Evolutionary conservation across 768 basidiomycete species (phyloP), one percentile per base, ranked within the genome.

Genomic region (Mycena galopus): DNA sequence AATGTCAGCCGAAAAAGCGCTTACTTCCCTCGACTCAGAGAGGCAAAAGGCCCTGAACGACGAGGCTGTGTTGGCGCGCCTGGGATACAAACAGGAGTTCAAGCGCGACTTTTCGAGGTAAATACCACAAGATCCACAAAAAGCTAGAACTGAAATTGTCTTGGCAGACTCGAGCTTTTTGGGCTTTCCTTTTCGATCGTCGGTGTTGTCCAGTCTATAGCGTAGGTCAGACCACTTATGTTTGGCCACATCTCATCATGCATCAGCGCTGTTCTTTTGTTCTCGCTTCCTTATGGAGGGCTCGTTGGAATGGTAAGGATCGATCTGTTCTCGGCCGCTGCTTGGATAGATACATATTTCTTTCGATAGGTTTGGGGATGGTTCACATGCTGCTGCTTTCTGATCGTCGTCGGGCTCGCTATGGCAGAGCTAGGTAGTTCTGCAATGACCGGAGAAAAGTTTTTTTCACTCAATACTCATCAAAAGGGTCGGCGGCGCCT

Each of bases 361-460:
- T n/a, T n/a, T n/a, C n/a, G n/a, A 29, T 23, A 63, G 55, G 62
- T 56, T 23, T 58, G 59, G 47, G 73, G 86, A 78, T 89, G 88
- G 89, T 77, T 83, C 2, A 80, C 87, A 8, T 85, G 86, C 23
- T 84, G 83, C 37, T 75, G 82, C 47, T 86, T 88, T 78, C 86
- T 90, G 67, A 70, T 87, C 29, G 79, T 83, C 57, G 84, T 89
- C 23, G 88, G 84, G 0, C 76, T 88, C 71, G 82, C 87, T 37
- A 86, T 90, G 83, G 87, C 85, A 4, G 87, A 89, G 72, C 81
- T 88, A 1, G n/a, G n/a, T n/a, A n/a, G n/a, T n/a, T n/a, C n/a
- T n/a, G n/a, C n/a, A n/a, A n/a, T n/a, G n/a, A n/a, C n/a, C n/a
- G n/a, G n/a, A n/a, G n/a, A n/a, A n/a, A n/a, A n/a, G n/a, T n/a